A percentile compares a stretch with the other conserved stretches of the same genome.
These are phyloP conservation scores for Actinomucor elegans DNA, from an alignment of 371 early-diverging fungal species.

Conservation along the genomic window DNA sequence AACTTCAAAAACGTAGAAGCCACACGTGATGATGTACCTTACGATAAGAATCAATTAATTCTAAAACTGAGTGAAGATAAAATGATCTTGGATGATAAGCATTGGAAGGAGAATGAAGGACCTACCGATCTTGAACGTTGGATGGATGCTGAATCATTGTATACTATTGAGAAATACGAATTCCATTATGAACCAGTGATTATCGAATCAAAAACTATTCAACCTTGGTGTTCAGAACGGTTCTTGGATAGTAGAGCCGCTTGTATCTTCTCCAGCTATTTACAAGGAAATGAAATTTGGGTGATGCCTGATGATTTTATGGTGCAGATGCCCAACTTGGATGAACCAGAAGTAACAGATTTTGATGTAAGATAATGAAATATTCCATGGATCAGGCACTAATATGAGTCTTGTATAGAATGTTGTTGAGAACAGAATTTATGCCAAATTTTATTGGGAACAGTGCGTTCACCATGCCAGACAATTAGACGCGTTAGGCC, in stretches of 20 bases:
- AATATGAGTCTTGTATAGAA: constrained; percentile 30
- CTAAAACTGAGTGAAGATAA: constrained; percentile 14
- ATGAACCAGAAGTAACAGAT: constrained; percentile 36
- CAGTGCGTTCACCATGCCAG: constrained; percentile 36
- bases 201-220: constrained; percentile 38
- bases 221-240: constrained; percentile 52
- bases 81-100: constrained; percentile 37
- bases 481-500: constrained; percentile 31
- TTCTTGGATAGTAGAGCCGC: constrained; percentile 50
- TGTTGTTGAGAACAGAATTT: constrained; percentile 43
- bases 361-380: constrained; percentile 53
- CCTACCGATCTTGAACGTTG: constrained; percentile 43
- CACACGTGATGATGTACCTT: constrained; percentile 21
- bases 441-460: constrained; percentile 40
- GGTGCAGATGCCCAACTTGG: constrained; percentile 28
- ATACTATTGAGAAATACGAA: constrained; percentile 45
- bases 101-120: constrained; percentile 47
- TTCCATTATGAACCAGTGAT: constrained; percentile 50
- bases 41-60: constrained; percentile 31
- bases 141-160: constrained; percentile 33
- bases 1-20: constrained; percentile 22
- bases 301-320: constrained; percentile 47
- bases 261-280: constrained; percentile 43
- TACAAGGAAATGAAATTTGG: constrained; percentile 49
- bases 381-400: background rate